A percentile compares a stretch with the other conserved stretches of the same genome.
Evolutionary conservation across 257 asterid genomes (phyloP).

Genomic region (Solanum okadae): DNA sequence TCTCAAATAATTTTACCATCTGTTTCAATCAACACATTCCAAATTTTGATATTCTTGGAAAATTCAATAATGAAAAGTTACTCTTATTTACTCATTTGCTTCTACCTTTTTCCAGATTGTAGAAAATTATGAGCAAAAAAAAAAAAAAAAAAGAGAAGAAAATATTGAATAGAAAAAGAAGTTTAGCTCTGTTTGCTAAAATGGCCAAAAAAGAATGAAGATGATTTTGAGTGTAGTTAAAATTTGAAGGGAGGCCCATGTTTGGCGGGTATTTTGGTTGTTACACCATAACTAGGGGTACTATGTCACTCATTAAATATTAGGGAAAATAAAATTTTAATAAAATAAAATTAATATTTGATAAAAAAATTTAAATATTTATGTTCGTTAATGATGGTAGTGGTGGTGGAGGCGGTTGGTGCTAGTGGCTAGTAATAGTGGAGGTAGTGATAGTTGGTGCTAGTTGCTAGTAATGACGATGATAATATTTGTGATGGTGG

Average conservation of each 20-base stretch:
- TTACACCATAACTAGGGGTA: neutral
- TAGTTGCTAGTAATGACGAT: neutral
- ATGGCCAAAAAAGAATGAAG: neutral
- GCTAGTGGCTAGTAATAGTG: neutral
- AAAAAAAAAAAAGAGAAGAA: neutral
- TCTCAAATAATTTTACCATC: neutral
- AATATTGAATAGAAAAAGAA: neutral
- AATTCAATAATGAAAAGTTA: neutral
- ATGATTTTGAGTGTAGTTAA: neutral
- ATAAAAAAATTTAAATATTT: neutral
- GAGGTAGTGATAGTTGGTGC: neutral
- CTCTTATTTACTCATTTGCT: neutral
- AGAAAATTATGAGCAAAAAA: neutral
- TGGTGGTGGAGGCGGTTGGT: neutral
- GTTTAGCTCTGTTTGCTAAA: neutral
- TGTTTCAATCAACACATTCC: neutral
- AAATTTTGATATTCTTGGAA: neutral
- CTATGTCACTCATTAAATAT: neutral
- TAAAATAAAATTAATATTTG: neutral
- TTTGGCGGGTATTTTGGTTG: slow-evolving; percentile 1
- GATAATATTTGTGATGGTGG: neutral
- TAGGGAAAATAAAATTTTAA: neutral
- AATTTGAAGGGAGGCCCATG: neutral
- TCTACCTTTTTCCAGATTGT: neutral
- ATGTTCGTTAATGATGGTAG: neutral